Evolutionary conservation across 306 rosid species (phyloP).

Genomic region (Aeschynomene evenia): DNA sequence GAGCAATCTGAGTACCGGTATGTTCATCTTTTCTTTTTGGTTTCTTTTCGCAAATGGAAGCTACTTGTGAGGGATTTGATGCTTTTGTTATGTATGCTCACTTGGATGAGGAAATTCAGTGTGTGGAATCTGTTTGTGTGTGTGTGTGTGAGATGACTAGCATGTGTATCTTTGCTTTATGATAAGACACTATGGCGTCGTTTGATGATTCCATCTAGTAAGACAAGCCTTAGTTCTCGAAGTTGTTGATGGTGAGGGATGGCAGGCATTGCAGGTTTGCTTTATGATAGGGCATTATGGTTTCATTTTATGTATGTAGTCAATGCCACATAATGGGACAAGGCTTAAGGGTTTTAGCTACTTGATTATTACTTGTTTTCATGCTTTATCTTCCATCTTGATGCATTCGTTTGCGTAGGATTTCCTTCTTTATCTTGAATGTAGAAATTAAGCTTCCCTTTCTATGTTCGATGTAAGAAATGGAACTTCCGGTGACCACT

Average conservation of each 20-base stretch:
- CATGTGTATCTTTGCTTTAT: too few relatives aligned
- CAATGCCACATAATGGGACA: too few relatives aligned
- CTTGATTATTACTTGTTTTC: background rate
- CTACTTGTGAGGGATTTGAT: background rate
- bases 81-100: background rate
- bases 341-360: background rate
- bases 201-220: too few relatives aligned
- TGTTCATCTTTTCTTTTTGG: conserved; percentile 14
- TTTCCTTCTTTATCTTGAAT: background rate
- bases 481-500: conserved; percentile 7
- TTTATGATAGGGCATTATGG: too few relatives aligned
- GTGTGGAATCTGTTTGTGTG: background rate
- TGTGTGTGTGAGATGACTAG: too few relatives aligned
- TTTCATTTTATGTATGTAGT: too few relatives aligned
- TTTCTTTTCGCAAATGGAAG: background rate
- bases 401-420: background rate
- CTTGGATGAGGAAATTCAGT: background rate
- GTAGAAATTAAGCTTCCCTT: conserved; percentile 11
- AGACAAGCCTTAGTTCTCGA: too few relatives aligned
- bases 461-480: background rate
- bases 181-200: too few relatives aligned
- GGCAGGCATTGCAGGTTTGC: too few relatives aligned
- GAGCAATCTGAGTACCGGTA: conserved; percentile 84
- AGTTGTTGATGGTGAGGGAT: too few relatives aligned
- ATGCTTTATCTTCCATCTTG: background rate